Base-by-base conservation (phyloP, 768 basidiomycete species). In the Leccinum subgranulosum region DNA sequence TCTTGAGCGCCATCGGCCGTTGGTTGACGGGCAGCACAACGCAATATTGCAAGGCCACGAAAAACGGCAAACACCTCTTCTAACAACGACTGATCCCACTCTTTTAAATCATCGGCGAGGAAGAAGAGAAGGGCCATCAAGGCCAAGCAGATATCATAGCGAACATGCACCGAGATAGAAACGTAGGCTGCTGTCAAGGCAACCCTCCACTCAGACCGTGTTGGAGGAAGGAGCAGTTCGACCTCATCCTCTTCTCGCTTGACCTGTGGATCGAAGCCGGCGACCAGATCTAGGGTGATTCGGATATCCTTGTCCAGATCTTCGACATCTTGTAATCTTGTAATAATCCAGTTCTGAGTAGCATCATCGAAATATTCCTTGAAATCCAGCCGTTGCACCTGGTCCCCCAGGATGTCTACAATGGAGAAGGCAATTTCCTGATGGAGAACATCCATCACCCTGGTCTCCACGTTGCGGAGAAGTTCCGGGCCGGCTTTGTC, bases 361-460 rank as follows among this genome's bases (percentile, higher is more conserved):
- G 81, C 82, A 50, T 85, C 84, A 53, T 87, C 85, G 27, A 92
- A 68, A 25, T 71, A 75, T 55, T 84, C 81, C 61, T 74, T 75
- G 64, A 89, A 80, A 45, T 79, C 75, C 53, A 78, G 66, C 36
- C 80, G 78, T 34, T 74, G 75, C 1, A 82, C 82, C 67, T 87
- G 82, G 66, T 90, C 88, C 54, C 81, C 79, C 17, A 92, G 71
- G 49, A 93, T 85, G 59, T 94, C 91, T 8, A 82, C 79, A 59
- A 88, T 86, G 2, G 88, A 83, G 71, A 90, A 92, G 0, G 86
- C 87, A 31, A 84, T 82, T 65, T 92, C 90, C 69, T 92, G 90
- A 54, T 84, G 87, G 54, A 88, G 72, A 54, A 89, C 78, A 60
- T 87, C 86, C 33, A 81, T 70, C 15, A 88, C 71, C 52, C 82